A percentile compares a stretch with the other conserved stretches of the same genome.
These are phyloP conservation scores for Pseudogymnoascus sp. DNA, from an alignment of 2,329 filamentous ascomycete genomes.

Conservation along the genomic window DNA sequence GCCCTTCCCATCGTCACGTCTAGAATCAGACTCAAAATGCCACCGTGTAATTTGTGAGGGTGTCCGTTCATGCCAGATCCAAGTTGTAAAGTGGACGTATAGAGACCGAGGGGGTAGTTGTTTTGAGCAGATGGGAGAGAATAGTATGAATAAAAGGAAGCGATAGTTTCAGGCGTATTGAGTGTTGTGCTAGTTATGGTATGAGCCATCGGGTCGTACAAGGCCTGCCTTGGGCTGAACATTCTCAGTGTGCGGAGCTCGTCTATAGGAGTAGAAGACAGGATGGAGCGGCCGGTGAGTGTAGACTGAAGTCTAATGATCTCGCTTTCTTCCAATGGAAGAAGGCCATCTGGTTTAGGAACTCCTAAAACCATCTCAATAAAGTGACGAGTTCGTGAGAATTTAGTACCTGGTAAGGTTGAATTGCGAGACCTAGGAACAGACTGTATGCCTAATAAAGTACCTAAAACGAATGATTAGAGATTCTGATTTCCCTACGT, in stretches of 20 bases:
- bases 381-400: too few relatives aligned
- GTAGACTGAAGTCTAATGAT: not conserved
- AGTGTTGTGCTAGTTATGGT: not conserved
- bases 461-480: too few relatives aligned
- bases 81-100: not conserved
- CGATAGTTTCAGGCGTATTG: not conserved
- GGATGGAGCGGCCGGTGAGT: not conserved
- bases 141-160: not conserved
- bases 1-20: not conserved
- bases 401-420: too few relatives aligned
- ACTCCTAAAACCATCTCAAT: not conserved
- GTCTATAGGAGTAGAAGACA: not conserved
- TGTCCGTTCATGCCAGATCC: not conserved
- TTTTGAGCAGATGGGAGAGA: not conserved
- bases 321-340: not conserved
- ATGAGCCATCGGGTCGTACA: not conserved
- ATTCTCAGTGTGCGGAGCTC: not conserved
- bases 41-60: not conserved
- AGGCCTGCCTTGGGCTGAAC: not conserved
- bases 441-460: too few relatives aligned
- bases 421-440: too few relatives aligned
- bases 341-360: not conserved
- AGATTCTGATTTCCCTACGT: too few relatives aligned
- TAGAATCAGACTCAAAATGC: not conserved
- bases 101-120: conserved; percentile 11